Evolutionary conservation across 352 stramenopile species (phyloP).

Genomic region (Ophiocytium majus): DNA sequence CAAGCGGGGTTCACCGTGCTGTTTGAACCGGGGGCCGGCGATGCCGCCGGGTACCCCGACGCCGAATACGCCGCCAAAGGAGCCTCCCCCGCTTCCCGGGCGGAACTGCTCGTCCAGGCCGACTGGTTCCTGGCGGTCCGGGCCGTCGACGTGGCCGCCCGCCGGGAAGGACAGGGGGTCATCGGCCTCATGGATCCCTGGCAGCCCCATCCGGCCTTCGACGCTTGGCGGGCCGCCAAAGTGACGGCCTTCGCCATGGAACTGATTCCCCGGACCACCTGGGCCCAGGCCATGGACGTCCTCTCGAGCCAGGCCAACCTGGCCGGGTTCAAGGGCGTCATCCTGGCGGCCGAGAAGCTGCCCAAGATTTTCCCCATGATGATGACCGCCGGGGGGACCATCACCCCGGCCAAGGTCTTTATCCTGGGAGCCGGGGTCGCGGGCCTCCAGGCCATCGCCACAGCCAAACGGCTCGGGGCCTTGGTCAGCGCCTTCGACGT

Average conservation of each 20-base stretch:
- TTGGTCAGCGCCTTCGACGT: conserved; percentile 86
- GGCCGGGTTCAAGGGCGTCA: conserved; percentile 81
- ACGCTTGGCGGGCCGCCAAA: neutral
- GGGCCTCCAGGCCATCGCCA: conserved; percentile 77
- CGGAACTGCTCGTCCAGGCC: no score
- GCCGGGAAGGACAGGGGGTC: no score
- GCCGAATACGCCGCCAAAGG: no score
- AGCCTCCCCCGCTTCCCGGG: no score
- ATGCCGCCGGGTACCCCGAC: no score
- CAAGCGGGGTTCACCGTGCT: no score
- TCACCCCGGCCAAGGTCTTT: conserved; percentile 81
- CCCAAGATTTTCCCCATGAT: conserved; percentile 78
- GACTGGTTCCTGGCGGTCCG: no score
- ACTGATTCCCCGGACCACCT: neutral
- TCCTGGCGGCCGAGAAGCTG: conserved; percentile 81
- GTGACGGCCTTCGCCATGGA: neutral
- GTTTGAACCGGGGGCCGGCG: no score
- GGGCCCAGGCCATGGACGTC: neutral
- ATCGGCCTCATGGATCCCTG: no score
- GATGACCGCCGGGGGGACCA: conserved; percentile 83
- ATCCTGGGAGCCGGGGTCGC: conserved; percentile 84
- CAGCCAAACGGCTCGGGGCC: conserved; percentile 59
- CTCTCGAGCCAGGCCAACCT: conserved; percentile 73
- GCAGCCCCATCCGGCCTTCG: no score
- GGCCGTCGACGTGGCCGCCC: no score